Conservation (phyloP, 257 asterid genomes). For the Misopates orontium region DNA sequence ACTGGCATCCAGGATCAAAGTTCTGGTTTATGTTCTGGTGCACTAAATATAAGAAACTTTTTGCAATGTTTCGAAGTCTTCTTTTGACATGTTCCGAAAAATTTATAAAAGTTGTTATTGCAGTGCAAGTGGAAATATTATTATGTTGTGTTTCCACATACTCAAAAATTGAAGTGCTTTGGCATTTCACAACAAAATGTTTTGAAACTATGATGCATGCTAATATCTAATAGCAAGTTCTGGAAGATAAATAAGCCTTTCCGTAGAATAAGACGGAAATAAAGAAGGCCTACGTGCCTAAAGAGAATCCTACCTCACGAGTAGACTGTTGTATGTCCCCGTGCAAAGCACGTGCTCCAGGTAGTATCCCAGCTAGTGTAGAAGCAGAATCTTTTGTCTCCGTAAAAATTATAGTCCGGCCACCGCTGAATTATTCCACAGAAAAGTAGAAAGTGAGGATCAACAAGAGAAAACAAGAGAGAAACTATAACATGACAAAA, state of each 20-base stretch:
- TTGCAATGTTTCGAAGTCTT: too few relatives aligned
- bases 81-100: too few relatives aligned
- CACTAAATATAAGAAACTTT: too few relatives aligned
- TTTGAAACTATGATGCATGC: too few relatives aligned
- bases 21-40: too few relatives aligned
- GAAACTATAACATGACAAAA: neutral
- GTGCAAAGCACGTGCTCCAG: constrained; percentile 96
- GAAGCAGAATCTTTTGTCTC: constrained; percentile 93
- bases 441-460: constrained; percentile 14
- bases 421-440: constrained; percentile 60
- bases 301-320: constrained; percentile 67
- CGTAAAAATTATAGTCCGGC: constrained; percentile 86
- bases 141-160: too few relatives aligned
- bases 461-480: constrained; percentile 10
- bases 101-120: too few relatives aligned
- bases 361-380: constrained; percentile 89
- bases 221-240: neutral
- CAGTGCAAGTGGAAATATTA: too few relatives aligned
- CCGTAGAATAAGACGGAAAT: neutral
- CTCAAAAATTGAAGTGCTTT: too few relatives aligned
- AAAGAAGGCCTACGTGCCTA: neutral
- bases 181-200: too few relatives aligned
- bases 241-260: too few relatives aligned
- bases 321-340: constrained; percentile 98
- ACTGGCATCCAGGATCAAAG: too few relatives aligned